phyloP scores from a whole-genome alignment of 768 basidiomycete species.

The Pisolithus tinctorius region DNA sequence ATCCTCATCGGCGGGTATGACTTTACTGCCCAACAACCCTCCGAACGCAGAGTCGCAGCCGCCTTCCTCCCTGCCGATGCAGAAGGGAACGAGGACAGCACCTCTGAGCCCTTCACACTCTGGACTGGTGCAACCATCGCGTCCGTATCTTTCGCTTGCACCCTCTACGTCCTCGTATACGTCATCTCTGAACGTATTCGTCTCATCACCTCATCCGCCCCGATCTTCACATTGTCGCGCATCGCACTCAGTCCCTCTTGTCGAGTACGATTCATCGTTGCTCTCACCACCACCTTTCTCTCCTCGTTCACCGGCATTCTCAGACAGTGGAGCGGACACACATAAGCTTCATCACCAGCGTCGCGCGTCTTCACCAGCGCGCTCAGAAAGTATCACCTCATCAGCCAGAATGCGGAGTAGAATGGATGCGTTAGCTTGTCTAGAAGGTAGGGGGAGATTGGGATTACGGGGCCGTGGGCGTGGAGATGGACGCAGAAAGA shows the following conservation, averaged over 20 bases:
- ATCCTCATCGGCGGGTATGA: background rate
- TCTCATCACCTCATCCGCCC: background rate
- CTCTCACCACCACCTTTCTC: conserved; percentile 9
- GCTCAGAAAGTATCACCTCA: conserved; percentile 38
- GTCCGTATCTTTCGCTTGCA: background rate
- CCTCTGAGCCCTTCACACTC: no score
- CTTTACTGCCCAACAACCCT: no score
- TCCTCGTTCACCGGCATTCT: conserved; percentile 10
- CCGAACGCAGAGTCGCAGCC: no score
- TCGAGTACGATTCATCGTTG: conserved; percentile 8
- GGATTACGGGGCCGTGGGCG: conserved; percentile 12
- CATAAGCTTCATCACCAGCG: background rate
- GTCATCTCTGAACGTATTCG: background rate
- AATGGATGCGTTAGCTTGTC: conserved; percentile 54
- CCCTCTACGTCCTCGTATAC: background rate
- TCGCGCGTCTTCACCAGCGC: background rate
- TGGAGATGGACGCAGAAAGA: conserved; percentile 14
- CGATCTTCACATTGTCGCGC: background rate
- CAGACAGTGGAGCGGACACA: background rate
- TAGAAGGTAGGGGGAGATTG: conserved; percentile 44
- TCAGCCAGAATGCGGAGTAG: conserved; percentile 42
- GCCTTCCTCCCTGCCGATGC: no score
- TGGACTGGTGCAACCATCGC: background rate
- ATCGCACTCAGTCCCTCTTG: conserved; percentile 14
- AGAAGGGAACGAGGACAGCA: no score